Base-by-base conservation (phyloP, 129 eudicot species). In the Heracleum sosnowskyi region DNA sequence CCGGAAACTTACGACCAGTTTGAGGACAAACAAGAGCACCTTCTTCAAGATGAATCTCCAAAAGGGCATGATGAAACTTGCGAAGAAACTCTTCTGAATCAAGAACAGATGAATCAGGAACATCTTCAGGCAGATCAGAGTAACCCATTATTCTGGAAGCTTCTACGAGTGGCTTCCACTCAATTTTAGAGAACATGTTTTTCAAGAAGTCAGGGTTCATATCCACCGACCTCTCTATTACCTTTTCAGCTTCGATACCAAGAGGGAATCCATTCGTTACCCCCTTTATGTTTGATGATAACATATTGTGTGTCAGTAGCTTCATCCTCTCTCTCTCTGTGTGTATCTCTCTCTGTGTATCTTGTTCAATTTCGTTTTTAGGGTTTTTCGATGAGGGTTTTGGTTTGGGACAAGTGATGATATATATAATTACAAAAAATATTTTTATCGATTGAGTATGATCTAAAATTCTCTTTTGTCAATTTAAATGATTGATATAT, bases 11-110 rank as follows among this genome's bases (percentile, higher is more conserved):
- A 18, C 97, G 93, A 39, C 92, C 98, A 31, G 96, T 91, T 83
- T 95, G 96, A 12, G 96, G 98, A 82, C 97, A 91, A 68, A 95
- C 90, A 12, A 91, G 94, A 15, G 94, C 91, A 20, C 98, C 98
- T 80, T 95, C 96, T 80, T 95, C 97, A 44, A 95, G 92, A 42
- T 95, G 96, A 45, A 95, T 79, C 85, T 95, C 92, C n/a, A 95
- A 87, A 4, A 95, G 90, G 10, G 98, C 98, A 79, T 95, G 98
- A 76, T 95, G 98, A 53, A 91, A 86, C 69, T 88, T 90, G 46
- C 62, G 80, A 75, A 92, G 86, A 44, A 95, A 95, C 15, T 92
- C 98, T 3, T 87, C 91, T 44, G 92, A 88, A 31, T 90, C 91
- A 17, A 91, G 89, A 80, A 84, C 76, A 4, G 92, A 46, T 4